Percentiles rank a stretch among this genome's conserved stretches.
phyloP scores from a whole-genome alignment of 768 basidiomycete species.

The Chalciporus pseudorubinellus region DNA sequence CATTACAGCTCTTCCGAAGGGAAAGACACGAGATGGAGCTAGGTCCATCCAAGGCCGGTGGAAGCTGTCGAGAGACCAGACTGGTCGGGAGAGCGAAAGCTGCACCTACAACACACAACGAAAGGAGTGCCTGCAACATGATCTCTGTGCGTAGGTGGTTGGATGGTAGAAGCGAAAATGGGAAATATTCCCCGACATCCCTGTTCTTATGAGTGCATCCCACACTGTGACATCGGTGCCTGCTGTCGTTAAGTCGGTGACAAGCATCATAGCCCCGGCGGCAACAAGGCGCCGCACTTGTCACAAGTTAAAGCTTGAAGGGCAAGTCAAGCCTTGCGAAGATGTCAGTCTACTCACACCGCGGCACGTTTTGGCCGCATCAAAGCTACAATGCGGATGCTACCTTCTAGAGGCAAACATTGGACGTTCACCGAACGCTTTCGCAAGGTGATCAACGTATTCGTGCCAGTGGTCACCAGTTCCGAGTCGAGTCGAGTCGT shows the following conservation, averaged over 20 bases:
- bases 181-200: neutral
- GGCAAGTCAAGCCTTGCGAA: too few species aligned
- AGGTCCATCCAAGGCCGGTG: neutral
- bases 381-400: neutral
- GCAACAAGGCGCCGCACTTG: too few species aligned
- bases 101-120: neutral
- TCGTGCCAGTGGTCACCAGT: too few species aligned
- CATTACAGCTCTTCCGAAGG: slow-evolving; percentile 9
- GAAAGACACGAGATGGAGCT: neutral
- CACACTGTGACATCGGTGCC: neutral
- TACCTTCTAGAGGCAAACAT: too few species aligned
- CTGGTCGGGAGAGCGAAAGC: neutral
- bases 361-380: neutral
- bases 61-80: neutral
- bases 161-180: too few species aligned
- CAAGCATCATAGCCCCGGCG: neutral
- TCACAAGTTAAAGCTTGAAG: too few species aligned
- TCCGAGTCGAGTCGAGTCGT: too few species aligned
- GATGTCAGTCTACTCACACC: neutral
- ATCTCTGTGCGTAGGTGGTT: neutral
- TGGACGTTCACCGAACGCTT: too few species aligned
- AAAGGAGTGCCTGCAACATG: too few species aligned
- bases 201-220: neutral
- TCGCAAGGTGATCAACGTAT: too few species aligned
- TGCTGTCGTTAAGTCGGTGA: neutral